These are phyloP conservation scores for Colletotrichum sp. DNA, from an alignment of 2,329 filamentous ascomycete genomes.

Conservation along the genomic window DNA sequence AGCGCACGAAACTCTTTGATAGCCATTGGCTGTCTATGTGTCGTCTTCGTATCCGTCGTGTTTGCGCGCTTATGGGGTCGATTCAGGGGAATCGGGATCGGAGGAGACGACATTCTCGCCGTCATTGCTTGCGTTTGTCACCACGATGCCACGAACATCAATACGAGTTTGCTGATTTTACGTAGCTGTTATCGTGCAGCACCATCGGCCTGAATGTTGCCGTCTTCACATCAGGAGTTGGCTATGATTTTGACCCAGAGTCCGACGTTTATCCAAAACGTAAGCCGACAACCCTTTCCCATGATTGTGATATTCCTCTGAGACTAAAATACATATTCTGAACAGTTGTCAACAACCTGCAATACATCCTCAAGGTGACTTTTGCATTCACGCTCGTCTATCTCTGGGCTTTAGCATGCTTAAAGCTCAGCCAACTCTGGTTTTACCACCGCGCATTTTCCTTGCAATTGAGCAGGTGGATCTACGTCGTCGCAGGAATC, in stretches of 20 bases:
- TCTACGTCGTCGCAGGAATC: constrained; percentile 15
- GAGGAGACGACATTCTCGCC: constrained; percentile 20
- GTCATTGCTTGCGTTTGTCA: constrained; percentile 15
- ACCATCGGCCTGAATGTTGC: constrained; percentile 18
- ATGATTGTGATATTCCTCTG: background rate
- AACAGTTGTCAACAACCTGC: constrained; percentile 18
- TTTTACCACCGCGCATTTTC: constrained; percentile 25
- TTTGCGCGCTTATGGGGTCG: constrained; percentile 14
- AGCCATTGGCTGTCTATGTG: constrained; percentile 14
- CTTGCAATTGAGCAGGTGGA: constrained; percentile 15
- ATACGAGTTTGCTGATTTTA: background rate
- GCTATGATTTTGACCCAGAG: constrained; percentile 18
- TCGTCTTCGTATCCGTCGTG: background rate
- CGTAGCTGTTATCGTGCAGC: constrained; percentile 11
- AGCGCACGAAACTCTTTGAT: constrained; percentile 15
- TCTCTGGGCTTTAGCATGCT: constrained; percentile 23
- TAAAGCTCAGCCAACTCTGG: constrained; percentile 25
- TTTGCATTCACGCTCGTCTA: constrained; percentile 25
- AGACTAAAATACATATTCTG: background rate
- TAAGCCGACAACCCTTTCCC: background rate
- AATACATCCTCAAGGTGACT: constrained; percentile 19
- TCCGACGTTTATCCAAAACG: constrained; percentile 18
- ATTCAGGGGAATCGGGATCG: constrained; percentile 12
- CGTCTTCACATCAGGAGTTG: constrained; percentile 23
- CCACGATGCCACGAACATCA: background rate